phyloP scores from a whole-genome alignment of 179 eudicot species.

The Beta macrorhiza region DNA sequence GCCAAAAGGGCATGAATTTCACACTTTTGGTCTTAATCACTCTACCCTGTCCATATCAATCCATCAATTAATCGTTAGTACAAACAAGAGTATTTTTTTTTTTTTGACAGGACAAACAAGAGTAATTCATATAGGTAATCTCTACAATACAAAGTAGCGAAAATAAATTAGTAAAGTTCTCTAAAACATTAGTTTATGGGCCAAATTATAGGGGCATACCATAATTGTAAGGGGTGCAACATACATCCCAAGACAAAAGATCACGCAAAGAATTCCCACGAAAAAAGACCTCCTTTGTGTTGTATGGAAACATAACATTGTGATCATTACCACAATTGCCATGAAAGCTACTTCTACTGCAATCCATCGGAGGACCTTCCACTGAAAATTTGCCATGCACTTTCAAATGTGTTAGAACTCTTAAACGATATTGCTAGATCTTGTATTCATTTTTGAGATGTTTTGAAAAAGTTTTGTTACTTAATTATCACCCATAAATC shows the following conservation, averaged over 20 bases:
- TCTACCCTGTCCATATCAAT: slow-evolving; percentile 33
- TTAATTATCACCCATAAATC: too few species aligned
- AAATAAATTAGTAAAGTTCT: background rate
- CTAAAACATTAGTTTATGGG: background rate
- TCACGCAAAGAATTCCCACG: slow-evolving; percentile 41
- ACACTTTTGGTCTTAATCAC: slow-evolving; percentile 72
- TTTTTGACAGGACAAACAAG: too few species aligned
- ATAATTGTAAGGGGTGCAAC: slow-evolving; percentile 44
- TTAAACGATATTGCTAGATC: too few species aligned
- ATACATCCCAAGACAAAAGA: slow-evolving; percentile 41
- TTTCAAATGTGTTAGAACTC: too few species aligned
- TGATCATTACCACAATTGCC: slow-evolving; percentile 19
- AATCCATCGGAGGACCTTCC: background rate
- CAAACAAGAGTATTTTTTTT: too few species aligned
- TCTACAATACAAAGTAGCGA: background rate
- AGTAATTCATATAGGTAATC: background rate
- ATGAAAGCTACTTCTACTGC: slow-evolving; percentile 4
- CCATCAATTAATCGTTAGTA: background rate
- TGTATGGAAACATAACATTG: slow-evolving; percentile 33
- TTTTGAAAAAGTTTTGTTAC: too few species aligned
- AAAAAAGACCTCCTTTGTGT: slow-evolving; percentile 32
- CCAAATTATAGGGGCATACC: slow-evolving; percentile 23
- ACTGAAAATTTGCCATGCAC: background rate
- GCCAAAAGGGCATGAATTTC: slow-evolving; percentile 69
- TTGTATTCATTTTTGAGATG: too few species aligned